These are phyloP conservation scores for Geranium incanum DNA, from an alignment of 441 rosid species.

Conservation along the genomic window DNA sequence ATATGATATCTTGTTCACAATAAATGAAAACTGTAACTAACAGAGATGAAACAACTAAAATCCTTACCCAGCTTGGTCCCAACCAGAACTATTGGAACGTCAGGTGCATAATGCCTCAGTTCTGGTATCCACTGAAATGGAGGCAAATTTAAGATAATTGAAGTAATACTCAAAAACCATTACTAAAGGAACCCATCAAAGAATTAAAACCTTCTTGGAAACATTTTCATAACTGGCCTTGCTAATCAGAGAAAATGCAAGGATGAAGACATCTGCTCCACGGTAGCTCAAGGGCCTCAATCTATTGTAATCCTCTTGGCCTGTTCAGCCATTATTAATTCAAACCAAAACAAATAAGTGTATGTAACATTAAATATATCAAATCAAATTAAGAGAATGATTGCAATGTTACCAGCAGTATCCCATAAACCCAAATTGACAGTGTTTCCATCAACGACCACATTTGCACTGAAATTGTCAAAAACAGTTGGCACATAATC, in stretches of 20 bases:
- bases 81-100: slow-evolving; percentile 74
- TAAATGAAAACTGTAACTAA: no score
- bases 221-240: slow-evolving; percentile 80
- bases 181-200: neutral
- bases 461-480: slow-evolving; percentile 83
- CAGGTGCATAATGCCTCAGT: slow-evolving; percentile 71
- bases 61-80: slow-evolving; percentile 67
- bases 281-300: slow-evolving; percentile 66
- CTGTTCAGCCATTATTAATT: slow-evolving; percentile 29
- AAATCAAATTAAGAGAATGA: neutral
- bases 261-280: slow-evolving; percentile 77
- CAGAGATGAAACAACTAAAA: neutral
- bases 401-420: slow-evolving; percentile 50
- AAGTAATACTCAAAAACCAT: no score
- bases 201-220: slow-evolving; percentile 56
- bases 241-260: slow-evolving; percentile 78
- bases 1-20: no score
- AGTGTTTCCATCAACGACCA: slow-evolving; percentile 71
- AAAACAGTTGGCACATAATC: slow-evolving; percentile 77
- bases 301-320: slow-evolving; percentile 74
- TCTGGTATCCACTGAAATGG: slow-evolving; percentile 74
- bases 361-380: neutral
- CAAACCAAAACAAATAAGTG: neutral
- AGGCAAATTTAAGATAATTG: neutral
- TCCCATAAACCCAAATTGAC: slow-evolving; percentile 74